These are phyloP conservation scores for Silene conica DNA, from an alignment of 148 eudicot species.

Conservation along the genomic window DNA sequence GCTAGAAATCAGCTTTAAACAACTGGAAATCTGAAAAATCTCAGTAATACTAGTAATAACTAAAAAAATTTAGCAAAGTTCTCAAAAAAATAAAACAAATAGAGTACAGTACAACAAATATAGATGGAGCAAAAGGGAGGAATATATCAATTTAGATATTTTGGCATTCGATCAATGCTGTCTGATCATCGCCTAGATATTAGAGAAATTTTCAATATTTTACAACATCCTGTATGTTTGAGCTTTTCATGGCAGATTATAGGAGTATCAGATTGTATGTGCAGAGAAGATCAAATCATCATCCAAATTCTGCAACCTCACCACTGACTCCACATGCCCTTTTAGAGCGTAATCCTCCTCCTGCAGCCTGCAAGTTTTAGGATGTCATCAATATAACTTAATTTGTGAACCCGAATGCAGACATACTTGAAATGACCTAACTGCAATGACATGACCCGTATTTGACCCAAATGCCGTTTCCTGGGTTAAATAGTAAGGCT, in stretches of 20 bases:
- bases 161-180: neutral
- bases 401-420: neutral
- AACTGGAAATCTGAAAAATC: too few relatives aligned
- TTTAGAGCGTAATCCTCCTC: slow-evolving; percentile 47
- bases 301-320: slow-evolving; percentile 55
- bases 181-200: neutral
- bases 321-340: slow-evolving; percentile 60
- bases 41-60: too few relatives aligned
- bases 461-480: too few relatives aligned
- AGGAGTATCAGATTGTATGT: slow-evolving; percentile 43
- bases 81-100: too few relatives aligned
- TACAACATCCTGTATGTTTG: neutral
- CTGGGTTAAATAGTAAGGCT: too few relatives aligned
- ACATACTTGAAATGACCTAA: too few relatives aligned
- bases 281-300: slow-evolving; percentile 28
- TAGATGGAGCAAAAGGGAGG: too few relatives aligned
- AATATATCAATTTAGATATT: too few relatives aligned
- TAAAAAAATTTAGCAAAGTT: too few relatives aligned
- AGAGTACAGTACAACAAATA: too few relatives aligned
- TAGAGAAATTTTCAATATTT: neutral
- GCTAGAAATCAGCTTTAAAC: too few relatives aligned
- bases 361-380: slow-evolving; percentile 43
- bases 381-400: neutral
- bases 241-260: neutral
- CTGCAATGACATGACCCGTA: too few relatives aligned